A percentile compares a stretch with the other conserved stretches of the same genome.
Evolutionary conservation across 352 stramenopile genomes (phyloP).

Genomic region (Globisporangium nodosum): DNA sequence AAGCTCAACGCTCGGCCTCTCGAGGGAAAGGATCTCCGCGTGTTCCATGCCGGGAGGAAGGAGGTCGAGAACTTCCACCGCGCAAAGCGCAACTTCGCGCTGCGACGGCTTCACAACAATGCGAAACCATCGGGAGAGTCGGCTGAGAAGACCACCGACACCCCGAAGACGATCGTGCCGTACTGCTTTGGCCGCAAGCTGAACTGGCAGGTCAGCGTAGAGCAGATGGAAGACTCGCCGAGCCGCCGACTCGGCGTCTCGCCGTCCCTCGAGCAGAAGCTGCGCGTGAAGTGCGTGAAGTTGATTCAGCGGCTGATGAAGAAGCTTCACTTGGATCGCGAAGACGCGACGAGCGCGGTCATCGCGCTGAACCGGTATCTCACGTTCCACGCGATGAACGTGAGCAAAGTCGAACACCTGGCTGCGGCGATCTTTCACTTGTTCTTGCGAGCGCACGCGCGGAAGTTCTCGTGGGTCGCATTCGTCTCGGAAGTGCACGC

Average conservation of each 20-base stretch:
- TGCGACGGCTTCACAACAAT: conserved; percentile 16
- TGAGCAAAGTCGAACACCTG: conserved; percentile 53
- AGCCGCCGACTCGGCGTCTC: conserved; percentile 56
- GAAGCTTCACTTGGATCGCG: conserved; percentile 50
- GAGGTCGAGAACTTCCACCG: conserved; percentile 66
- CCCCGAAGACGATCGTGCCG: conserved; percentile 13
- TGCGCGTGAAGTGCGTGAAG: conserved; percentile 61
- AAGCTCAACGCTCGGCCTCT: conserved; percentile 64
- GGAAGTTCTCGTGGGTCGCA: conserved; percentile 45
- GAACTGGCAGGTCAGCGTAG: conserved; percentile 64
- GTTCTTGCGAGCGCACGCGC: conserved; percentile 67
- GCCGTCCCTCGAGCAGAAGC: conserved; percentile 48
- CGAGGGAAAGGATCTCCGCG: conserved; percentile 35
- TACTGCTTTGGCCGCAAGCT: conserved; percentile 72
- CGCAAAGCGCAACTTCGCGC: conserved; percentile 36
- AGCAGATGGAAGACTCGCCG: conserved; percentile 51
- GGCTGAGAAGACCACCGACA: not conserved
- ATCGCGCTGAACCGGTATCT: conserved; percentile 77
- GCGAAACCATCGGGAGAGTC: not conserved
- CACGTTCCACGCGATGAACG: conserved; percentile 66
- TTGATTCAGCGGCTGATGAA: conserved; percentile 62
- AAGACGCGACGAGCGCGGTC: conserved; percentile 69
- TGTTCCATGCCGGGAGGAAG: conserved; percentile 45
- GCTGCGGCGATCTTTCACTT: conserved; percentile 68
- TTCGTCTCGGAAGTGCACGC: conserved; percentile 76